These are phyloP conservation scores for Talaromyces pinophilus DNA, from an alignment of 2,329 filamentous ascomycete genomes.

Conservation along the genomic window DNA sequence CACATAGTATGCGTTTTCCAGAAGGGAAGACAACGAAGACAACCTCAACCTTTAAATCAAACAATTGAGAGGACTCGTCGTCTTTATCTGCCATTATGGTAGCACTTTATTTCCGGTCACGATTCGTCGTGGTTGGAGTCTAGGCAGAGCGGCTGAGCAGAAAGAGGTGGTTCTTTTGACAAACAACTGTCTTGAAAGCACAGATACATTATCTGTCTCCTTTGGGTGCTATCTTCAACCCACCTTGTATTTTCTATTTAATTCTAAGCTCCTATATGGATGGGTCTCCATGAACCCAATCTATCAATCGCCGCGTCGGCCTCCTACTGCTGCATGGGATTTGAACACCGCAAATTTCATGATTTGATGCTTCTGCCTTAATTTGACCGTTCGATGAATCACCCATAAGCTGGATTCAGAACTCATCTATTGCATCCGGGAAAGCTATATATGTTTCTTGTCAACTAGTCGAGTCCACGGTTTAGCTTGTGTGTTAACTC, in stretches of 20 bases:
- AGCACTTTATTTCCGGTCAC: background rate
- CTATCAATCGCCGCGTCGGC: background rate
- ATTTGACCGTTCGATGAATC: no score
- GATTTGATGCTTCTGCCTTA: background rate
- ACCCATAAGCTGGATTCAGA: no score
- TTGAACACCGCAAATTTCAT: background rate
- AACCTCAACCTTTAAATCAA: constrained; percentile 40
- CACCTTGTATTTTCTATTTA: background rate
- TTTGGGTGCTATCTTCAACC: background rate
- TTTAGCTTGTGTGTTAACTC: no score
- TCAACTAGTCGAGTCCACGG: no score
- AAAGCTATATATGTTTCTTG: no score
- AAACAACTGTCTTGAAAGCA: background rate
- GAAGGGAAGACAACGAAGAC: constrained; percentile 49
- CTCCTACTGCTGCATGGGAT: background rate
- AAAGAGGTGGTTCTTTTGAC: background rate
- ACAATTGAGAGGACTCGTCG: background rate
- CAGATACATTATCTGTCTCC: background rate
- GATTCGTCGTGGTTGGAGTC: background rate
- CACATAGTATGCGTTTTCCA: constrained; percentile 37
- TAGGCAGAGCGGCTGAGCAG: background rate
- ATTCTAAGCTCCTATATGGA: background rate
- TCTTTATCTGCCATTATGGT: background rate
- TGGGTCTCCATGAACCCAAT: background rate
- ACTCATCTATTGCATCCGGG: no score